Base-by-base conservation (phyloP, 345 rosid genomes). In the Ailanthus altissimus region DNA sequence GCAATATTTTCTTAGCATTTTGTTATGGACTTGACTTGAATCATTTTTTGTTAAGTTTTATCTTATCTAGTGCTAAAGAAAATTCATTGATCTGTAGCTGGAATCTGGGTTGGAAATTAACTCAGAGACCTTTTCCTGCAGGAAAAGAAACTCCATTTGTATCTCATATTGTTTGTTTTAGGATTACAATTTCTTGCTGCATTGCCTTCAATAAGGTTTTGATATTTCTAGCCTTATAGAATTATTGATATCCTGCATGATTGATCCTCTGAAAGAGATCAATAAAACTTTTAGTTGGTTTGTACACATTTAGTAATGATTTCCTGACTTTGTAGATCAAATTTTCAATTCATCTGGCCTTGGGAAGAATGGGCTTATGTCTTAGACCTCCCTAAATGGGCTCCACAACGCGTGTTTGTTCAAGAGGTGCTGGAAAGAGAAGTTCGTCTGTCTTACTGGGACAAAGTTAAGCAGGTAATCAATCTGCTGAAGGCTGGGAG, bases 321-420 rank as follows among this genome's bases (percentile, higher is more conserved):
- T 79, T 84, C 46, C 23, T 74, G 78, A 59, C 25, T 74, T 79
- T 77, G 46, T 88, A 96, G 99, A 80, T 96, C 99, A 75, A 96
- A 96, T 83, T 96, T 96, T 78, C 98, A 96, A 76, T 94, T 93
- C 85, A 94, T 94, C 77, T 96, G 99, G 99, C 99, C 99, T 12
- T 96, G 99, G 99, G 99, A 96, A 83, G 99, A 96, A 82, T 96
- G 99, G 99, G 97, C 93, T 70, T 88, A 87, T 87, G 99, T 96
- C 75, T 80, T 96, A 78, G 97, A 89, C 81, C 97, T 96, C 70
- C 98, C 98, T 79, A 91, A 90, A 81, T 96, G 99, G 99, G 98
- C 97, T 40, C 99, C 99, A 49, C 94, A 96, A 83, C 97, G 97
- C 42, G 95, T 90, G 28, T 96, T 96, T 88, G 99, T 96, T 74